Percentiles rank a stretch among this genome's conserved stretches.
phyloP scores from a whole-genome alignment of 2,329 filamentous ascomycete species.

The Pochonia chlamydosporia region DNA sequence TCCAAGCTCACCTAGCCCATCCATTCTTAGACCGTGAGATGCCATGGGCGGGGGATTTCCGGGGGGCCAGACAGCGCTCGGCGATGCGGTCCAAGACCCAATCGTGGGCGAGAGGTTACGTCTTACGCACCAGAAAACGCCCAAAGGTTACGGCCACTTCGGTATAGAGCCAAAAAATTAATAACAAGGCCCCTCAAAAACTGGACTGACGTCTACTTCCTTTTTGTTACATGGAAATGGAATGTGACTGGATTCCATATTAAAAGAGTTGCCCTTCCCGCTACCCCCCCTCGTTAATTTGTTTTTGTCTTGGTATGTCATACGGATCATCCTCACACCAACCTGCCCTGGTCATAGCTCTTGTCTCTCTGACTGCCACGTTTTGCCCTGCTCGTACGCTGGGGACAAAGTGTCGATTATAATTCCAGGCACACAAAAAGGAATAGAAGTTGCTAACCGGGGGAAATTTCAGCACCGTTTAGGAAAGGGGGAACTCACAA shows the following conservation, averaged over 20 bases:
- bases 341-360: too few relatives aligned
- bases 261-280: background rate
- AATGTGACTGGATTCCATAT: background rate
- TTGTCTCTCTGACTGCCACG: background rate
- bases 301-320: background rate
- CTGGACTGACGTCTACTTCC: background rate
- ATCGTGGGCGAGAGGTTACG: background rate
- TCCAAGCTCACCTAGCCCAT: background rate
- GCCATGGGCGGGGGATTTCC: slow-evolving; percentile 16
- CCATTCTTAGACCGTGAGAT: slow-evolving; percentile 14
- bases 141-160: background rate
- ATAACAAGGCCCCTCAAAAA: background rate
- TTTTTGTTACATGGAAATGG: too few relatives aligned
- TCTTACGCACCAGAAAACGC: background rate
- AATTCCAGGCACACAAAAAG: too few relatives aligned
- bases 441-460: too few relatives aligned
- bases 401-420: too few relatives aligned
- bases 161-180: background rate
- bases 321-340: background rate
- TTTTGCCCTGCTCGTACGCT: background rate
- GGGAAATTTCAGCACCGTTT: too few relatives aligned
- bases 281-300: background rate
- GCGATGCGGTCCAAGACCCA: background rate
- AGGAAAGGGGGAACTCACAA: too few relatives aligned
- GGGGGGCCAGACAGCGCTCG: background rate